Evolutionary conservation across 768 basidiomycete genomes (phyloP).

Genomic region (Gymnopilus dilepis): DNA sequence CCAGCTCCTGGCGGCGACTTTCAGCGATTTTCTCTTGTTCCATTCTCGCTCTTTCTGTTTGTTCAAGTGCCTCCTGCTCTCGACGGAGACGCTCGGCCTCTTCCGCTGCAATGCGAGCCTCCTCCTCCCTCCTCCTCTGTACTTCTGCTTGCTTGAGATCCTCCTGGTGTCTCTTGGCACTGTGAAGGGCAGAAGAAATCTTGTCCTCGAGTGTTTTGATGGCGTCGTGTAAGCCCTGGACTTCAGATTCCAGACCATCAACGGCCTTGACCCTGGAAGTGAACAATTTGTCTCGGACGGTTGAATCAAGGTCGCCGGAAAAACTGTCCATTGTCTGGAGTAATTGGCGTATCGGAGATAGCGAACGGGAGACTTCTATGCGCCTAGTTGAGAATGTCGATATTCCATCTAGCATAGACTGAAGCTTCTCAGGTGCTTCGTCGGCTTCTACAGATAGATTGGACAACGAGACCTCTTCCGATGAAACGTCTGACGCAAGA

Average conservation of each 20-base stretch:
- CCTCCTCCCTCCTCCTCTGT: slow-evolving; percentile 38
- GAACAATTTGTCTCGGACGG: slow-evolving; percentile 53
- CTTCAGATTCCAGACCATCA: slow-evolving; percentile 54
- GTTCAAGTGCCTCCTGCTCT: slow-evolving; percentile 38
- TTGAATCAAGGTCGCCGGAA: slow-evolving; percentile 46
- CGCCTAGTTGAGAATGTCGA: slow-evolving; percentile 12
- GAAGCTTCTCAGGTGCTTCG: slow-evolving; percentile 36
- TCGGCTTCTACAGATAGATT: slow-evolving; percentile 20
- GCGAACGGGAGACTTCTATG: slow-evolving; percentile 40
- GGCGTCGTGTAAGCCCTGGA: slow-evolving; percentile 55
- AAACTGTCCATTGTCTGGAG: slow-evolving; percentile 60
- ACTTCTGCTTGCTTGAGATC: slow-evolving; percentile 40
- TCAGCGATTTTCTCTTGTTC: slow-evolving; percentile 38
- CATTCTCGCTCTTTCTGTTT: slow-evolving; percentile 33
- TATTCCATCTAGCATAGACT: slow-evolving; percentile 40
- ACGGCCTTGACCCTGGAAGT: slow-evolving; percentile 52
- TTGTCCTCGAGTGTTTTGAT: slow-evolving; percentile 44
- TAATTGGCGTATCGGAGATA: slow-evolving; percentile 59
- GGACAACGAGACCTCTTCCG: slow-evolving; percentile 42
- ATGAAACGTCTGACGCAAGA: slow-evolving; percentile 44
- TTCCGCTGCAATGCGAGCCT: slow-evolving; percentile 41
- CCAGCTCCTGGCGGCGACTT: slow-evolving; percentile 33
- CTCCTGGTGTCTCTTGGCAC: slow-evolving; percentile 47
- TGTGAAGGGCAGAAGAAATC: slow-evolving; percentile 46
- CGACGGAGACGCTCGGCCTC: slow-evolving; percentile 39